Evolutionary conservation across 371 early-diverging fungal genomes (phyloP).

Genomic region (Lichtheimia ornata): DNA sequence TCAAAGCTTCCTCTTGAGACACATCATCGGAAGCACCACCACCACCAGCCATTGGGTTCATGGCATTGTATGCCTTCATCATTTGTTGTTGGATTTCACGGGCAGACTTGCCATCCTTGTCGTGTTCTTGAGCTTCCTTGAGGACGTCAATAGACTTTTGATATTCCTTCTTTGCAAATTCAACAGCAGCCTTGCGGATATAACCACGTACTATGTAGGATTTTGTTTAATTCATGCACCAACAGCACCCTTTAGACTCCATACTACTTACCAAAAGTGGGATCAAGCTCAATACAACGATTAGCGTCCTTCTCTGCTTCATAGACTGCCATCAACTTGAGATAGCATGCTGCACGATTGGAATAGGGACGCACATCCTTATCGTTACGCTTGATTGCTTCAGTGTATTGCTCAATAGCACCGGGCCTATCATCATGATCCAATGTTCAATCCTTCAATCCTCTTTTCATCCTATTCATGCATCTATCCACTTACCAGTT

Average conservation of each 20-base stretch:
- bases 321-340: slow-evolving; percentile 91
- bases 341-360: slow-evolving; percentile 96
- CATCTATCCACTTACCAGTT: slow-evolving; percentile 54
- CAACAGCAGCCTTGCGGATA: slow-evolving; percentile 94
- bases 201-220: slow-evolving; percentile 82
- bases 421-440: slow-evolving; percentile 49
- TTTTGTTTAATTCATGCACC: slow-evolving; percentile 1
- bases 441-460: not conserved
- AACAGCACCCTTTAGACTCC: not conserved
- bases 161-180: slow-evolving; percentile 88
- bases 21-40: slow-evolving; percentile 42
- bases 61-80: slow-evolving; percentile 75
- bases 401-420: slow-evolving; percentile 95
- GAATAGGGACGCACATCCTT: slow-evolving; percentile 89
- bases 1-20: slow-evolving; percentile 79
- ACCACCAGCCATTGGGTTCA: slow-evolving; percentile 56
- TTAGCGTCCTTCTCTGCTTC: slow-evolving; percentile 97
- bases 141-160: slow-evolving; percentile 83
- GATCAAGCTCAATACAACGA: slow-evolving; percentile 84
- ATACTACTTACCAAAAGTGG: slow-evolving; percentile 67
- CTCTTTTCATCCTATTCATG: not conserved
- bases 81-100: slow-evolving; percentile 85
- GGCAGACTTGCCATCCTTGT: slow-evolving; percentile 81
- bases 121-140: slow-evolving; percentile 75
- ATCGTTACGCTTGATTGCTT: slow-evolving; percentile 95